Base-by-base conservation (phyloP, 495 filamentous ascomycete genomes). In the Poronia punctata region DNA sequence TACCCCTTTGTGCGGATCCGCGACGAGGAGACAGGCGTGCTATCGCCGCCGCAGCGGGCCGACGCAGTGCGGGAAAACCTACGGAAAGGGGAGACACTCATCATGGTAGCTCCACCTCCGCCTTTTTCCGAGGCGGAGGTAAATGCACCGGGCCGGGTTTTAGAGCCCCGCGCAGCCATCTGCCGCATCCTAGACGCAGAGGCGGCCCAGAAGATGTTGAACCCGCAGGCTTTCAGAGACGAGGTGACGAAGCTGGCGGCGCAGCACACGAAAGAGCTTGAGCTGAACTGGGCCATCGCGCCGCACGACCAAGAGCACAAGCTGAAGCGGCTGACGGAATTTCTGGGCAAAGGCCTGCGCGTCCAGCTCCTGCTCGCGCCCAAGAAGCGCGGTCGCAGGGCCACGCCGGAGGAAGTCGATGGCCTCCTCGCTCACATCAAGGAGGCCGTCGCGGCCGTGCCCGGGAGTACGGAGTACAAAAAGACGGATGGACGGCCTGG, bases 241-340 rank as follows among this genome's bases (percentile, higher is more conserved):
- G 62, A 54, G 43, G 43, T 35, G 34, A 60, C 49, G 29, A 15
- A 17, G 35, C 11, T n/a, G 57, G 52, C n/a, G 43, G 52, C 24
- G 22, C 32, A 23, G 27, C 19, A 32, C 44, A 46, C 56, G 5
- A 93, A 95, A 67, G 78, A 83, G 54, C 54, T 95, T 11, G 88
- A 94, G 65, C 17, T 95, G 45, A 86, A 86, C 60, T 95, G 88
- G 88, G 78, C 82, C 18, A 88, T 90, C 47, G 78, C 77, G 38
- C 46, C 56, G 7, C 67, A 84, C 58, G 84, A 89, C 60, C 61
- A 88, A 17, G 49, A 50, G 3, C 79, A 84, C 54, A 72, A 76
- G 33, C 39, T 83, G 50, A 66, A 68, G 30, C 70, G 76, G 59
- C 47, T 88, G 55, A 60, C 61, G 35, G 62, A 49, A 31, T 89